Percentiles rank a stretch among this genome's conserved stretches.
Evolutionary conservation across 768 basidiomycete species (phyloP).

Genomic region (Fibroporia radiculosa): DNA sequence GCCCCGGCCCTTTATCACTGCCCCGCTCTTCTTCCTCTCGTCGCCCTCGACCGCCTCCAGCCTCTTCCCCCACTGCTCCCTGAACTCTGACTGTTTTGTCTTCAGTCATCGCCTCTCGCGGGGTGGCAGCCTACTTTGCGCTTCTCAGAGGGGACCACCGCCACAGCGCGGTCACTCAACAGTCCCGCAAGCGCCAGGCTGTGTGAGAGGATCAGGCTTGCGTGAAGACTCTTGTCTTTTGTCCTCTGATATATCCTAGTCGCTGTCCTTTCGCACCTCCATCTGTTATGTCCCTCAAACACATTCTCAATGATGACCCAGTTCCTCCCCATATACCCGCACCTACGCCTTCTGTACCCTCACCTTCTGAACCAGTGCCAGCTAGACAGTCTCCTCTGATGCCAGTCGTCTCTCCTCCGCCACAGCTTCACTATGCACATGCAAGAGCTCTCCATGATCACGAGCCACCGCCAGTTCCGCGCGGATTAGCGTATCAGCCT

Average conservation of each 20-base stretch:
- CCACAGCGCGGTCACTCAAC: not conserved
- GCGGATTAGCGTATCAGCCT: slow-evolving; percentile 31
- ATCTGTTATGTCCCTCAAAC: slow-evolving; percentile 63
- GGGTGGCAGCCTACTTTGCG: not conserved
- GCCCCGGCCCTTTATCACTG: slow-evolving; percentile 14
- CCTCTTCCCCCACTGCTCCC: slow-evolving; percentile 8
- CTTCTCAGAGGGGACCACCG: slow-evolving; percentile 1
- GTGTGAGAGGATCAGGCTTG: not conserved
- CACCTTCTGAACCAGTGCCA: slow-evolving; percentile 19
- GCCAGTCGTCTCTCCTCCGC: slow-evolving; percentile 11
- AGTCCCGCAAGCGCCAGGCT: slow-evolving; percentile 1
- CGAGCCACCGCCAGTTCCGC: slow-evolving; percentile 24
- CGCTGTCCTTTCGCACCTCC: not conserved
- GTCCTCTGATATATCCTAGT: not conserved
- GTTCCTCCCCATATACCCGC: slow-evolving; percentile 17
- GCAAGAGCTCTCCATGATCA: slow-evolving; percentile 15
- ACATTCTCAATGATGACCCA: slow-evolving; percentile 74
- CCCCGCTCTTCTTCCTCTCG: slow-evolving; percentile 1
- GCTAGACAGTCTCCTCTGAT: slow-evolving; percentile 18
- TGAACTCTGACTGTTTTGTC: not conserved
- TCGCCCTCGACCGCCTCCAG: slow-evolving; percentile 7
- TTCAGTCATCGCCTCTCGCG: not conserved
- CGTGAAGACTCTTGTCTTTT: not conserved
- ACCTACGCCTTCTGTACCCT: slow-evolving; percentile 19
- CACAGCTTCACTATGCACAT: slow-evolving; percentile 14